These are phyloP conservation scores for Bipolaris victoriae DNA, from an alignment of 2,329 filamentous ascomycete genomes.

Conservation along the genomic window DNA sequence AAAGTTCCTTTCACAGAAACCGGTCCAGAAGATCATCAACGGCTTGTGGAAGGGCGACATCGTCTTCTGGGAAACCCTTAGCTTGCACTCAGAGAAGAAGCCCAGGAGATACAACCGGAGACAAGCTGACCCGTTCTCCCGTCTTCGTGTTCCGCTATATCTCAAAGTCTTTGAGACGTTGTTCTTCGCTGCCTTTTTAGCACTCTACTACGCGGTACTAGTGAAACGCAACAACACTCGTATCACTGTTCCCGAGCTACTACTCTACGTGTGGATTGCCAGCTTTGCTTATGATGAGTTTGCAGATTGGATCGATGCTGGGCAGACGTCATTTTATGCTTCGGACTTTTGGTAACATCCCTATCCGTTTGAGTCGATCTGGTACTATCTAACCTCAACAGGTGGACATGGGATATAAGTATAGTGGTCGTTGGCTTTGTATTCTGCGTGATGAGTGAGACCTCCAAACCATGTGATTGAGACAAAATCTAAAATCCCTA, in stretches of 20 bases:
- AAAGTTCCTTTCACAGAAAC: conserved; percentile 79
- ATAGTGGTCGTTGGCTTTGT: conserved; percentile 75
- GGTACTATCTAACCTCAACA: conserved; percentile 7
- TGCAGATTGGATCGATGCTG: conserved; percentile 77
- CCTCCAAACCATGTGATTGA: neutral
- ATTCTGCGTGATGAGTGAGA: conserved; percentile 75
- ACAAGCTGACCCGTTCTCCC: conserved; percentile 59
- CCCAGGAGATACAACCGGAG: conserved; percentile 74
- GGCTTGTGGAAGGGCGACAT: conserved; percentile 84
- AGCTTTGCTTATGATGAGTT: conserved; percentile 86
- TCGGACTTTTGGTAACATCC: conserved; percentile 57
- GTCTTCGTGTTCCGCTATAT: conserved; percentile 80
- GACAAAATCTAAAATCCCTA: conserved; percentile 3
- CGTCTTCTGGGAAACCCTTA: conserved; percentile 83
- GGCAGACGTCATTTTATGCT: conserved; percentile 69
- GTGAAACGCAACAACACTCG: conserved; percentile 70
- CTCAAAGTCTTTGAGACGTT: conserved; percentile 82
- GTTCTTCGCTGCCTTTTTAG: conserved; percentile 78
- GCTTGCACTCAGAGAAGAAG: conserved; percentile 73
- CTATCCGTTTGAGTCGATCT: conserved; percentile 41
- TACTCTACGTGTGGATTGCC: conserved; percentile 84
- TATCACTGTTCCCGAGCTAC: conserved; percentile 71
- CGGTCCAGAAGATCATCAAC: conserved; percentile 82
- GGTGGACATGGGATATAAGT: conserved; percentile 39
- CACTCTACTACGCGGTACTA: conserved; percentile 85